A percentile compares a stretch with the other conserved stretches of the same genome.
Evolutionary conservation across 1,139 yeast genomes (phyloP).

Genomic region (Suhomyces wounanorum): DNA sequence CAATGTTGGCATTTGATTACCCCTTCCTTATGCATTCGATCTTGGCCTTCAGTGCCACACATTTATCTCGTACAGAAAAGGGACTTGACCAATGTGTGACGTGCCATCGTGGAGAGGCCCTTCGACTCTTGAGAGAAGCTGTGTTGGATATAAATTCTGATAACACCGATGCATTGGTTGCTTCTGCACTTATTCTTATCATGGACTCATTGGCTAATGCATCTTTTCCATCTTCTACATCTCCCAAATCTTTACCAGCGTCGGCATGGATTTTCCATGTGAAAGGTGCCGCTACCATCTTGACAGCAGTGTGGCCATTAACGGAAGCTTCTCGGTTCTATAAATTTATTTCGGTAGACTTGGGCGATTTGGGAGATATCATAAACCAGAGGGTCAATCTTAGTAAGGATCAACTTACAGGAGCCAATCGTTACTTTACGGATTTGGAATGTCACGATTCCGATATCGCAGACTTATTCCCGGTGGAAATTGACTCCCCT

Average conservation of each 20-base stretch:
- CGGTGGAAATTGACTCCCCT: constrained; percentile 80
- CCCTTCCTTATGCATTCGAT: constrained; percentile 93
- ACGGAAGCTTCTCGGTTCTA: constrained; percentile 76
- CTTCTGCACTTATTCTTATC: constrained; percentile 82
- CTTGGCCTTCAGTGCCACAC: constrained; percentile 89
- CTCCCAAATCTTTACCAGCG: constrained; percentile 73
- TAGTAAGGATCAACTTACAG: constrained; percentile 18
- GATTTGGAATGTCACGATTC: constrained; percentile 83
- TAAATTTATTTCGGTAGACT: constrained; percentile 75
- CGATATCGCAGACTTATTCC: constrained; percentile 81
- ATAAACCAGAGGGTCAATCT: constrained; percentile 50
- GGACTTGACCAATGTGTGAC: constrained; percentile 85
- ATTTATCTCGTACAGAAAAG: constrained; percentile 72
- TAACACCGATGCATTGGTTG: constrained; percentile 90
- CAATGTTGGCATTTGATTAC: constrained; percentile 81
- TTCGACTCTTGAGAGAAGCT: constrained; percentile 77
- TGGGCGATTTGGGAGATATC: constrained; percentile 81
- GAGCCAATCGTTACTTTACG: constrained; percentile 43
- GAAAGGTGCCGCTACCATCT: constrained; percentile 92
- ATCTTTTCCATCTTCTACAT: constrained; percentile 65
- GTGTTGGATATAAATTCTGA: constrained; percentile 80
- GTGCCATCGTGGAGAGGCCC: constrained; percentile 83
- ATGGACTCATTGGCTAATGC: constrained; percentile 96
- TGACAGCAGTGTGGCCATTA: constrained; percentile 93
- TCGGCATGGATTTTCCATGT: constrained; percentile 97